These are phyloP conservation scores for Paecilomyces variotii DNA, from an alignment of 2,329 filamentous ascomycete genomes.

Conservation along the genomic window DNA sequence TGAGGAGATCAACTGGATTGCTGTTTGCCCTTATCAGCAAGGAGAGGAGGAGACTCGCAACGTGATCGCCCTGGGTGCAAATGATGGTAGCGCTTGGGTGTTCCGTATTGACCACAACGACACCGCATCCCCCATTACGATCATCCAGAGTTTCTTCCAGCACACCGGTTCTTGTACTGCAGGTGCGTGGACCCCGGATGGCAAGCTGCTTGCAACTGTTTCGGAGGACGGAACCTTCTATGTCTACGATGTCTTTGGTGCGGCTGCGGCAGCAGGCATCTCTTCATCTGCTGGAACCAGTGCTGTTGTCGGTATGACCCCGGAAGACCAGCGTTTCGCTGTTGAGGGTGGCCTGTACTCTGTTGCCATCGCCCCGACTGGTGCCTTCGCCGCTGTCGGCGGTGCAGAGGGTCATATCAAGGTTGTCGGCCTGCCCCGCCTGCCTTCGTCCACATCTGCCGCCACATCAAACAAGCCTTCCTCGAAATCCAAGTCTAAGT, in stretches of 20 bases:
- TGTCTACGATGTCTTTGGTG: constrained; percentile 86
- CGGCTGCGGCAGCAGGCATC: constrained; percentile 59
- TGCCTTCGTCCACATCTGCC: constrained; percentile 30
- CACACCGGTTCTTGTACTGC: constrained; percentile 83
- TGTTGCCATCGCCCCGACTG: constrained; percentile 71
- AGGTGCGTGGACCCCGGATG: constrained; percentile 83
- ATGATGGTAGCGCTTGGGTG: constrained; percentile 90
- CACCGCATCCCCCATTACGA: constrained; percentile 57
- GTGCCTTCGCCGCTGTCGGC: constrained; percentile 73
- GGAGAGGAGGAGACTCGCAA: constrained; percentile 55
- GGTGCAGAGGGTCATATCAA: constrained; percentile 81
- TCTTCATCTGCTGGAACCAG: constrained; percentile 49
- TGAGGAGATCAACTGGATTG: constrained; percentile 89
- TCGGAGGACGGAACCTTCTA: constrained; percentile 82
- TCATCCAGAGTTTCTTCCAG: constrained; percentile 86
- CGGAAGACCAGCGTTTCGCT: constrained; percentile 78
- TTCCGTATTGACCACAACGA: constrained; percentile 72
- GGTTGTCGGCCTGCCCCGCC: constrained; percentile 72
- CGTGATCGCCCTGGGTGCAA: constrained; percentile 77
- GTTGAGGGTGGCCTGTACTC: constrained; percentile 89
- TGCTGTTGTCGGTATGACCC: constrained; percentile 68
- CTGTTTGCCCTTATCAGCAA: constrained; percentile 59
- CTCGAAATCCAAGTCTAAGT: constrained; percentile 45
- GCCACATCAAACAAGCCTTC: constrained; percentile 35
- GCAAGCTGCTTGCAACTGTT: constrained; percentile 77